Conservation (phyloP, 139 green algal species). For the Ostreobium quekettii region DNA sequence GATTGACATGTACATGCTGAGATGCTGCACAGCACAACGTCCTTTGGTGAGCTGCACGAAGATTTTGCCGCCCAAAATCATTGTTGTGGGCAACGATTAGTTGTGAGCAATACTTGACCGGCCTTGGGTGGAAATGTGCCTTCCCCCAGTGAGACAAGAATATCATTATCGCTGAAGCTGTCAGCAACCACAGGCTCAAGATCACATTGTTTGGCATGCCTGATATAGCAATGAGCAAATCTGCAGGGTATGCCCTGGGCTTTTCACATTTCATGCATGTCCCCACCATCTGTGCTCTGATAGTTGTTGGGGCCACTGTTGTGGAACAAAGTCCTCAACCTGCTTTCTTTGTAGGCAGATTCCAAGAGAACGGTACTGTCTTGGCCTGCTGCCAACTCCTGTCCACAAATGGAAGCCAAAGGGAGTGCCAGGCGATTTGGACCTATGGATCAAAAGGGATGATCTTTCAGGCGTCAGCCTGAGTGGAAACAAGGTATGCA, state of each 20-base stretch:
- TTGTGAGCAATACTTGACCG: no score
- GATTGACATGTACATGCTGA: no score
- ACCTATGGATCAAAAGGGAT: constrained; percentile 86
- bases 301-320: no score
- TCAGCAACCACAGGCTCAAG: not conserved
- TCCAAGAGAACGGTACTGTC: constrained; percentile 28
- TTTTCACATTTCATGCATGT: not conserved
- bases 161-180: not conserved
- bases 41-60: no score
- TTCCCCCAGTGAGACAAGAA: not conserved
- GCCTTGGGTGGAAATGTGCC: no score
- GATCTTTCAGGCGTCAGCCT: constrained; percentile 86
- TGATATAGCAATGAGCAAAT: not conserved
- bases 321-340: no score
- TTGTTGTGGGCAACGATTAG: no score
- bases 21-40: no score
- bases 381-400: constrained; percentile 53
- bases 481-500: constrained; percentile 83
- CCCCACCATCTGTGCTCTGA: no score
- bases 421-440: constrained; percentile 47
- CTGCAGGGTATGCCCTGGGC: not conserved
- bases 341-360: constrained; percentile 25
- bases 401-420: constrained; percentile 69
- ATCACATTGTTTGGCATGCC: not conserved
- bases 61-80: no score